A percentile compares a stretch with the other conserved stretches of the same genome.
These are phyloP conservation scores for Globomyces pollinis-pini DNA, from an alignment of 192 early-diverging fungal species.

Conservation along the genomic window DNA sequence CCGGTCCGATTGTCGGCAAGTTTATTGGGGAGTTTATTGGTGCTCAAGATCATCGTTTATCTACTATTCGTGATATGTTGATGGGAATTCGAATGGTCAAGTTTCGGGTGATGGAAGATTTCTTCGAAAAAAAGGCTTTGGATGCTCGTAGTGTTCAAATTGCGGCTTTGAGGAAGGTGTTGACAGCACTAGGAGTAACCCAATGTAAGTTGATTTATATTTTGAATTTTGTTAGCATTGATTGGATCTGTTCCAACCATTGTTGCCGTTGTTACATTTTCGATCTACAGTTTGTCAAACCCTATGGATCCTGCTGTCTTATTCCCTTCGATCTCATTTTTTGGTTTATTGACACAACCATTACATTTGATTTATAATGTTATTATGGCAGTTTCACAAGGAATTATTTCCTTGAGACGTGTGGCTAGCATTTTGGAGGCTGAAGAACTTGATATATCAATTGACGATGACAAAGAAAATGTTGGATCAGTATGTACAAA, in stretches of 20 bases:
- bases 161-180: neutral
- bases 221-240: neutral
- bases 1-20: too few species aligned
- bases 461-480: neutral
- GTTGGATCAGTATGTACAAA: neutral
- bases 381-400: neutral
- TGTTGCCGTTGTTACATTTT: neutral
- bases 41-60: conserved; percentile 13
- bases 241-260: neutral
- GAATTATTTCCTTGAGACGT: neutral
- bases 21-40: neutral
- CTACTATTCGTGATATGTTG: conserved; percentile 20
- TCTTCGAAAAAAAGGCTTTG: conserved; percentile 10
- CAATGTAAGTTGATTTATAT: neutral
- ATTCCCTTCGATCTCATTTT: neutral
- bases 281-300: conserved; percentile 1
- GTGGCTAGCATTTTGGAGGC: neutral
- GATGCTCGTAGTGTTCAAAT: conserved; percentile 9
- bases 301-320: conserved; percentile 2
- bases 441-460: neutral
- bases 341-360: neutral
- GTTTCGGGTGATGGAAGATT: conserved; percentile 20
- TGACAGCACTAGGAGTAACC: neutral
- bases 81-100: conserved; percentile 27
- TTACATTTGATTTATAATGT: neutral